Evolutionary conservation across 1,284 basidiomycete species (phyloP).

Genomic region (Hypsizygus ulmarius): DNA sequence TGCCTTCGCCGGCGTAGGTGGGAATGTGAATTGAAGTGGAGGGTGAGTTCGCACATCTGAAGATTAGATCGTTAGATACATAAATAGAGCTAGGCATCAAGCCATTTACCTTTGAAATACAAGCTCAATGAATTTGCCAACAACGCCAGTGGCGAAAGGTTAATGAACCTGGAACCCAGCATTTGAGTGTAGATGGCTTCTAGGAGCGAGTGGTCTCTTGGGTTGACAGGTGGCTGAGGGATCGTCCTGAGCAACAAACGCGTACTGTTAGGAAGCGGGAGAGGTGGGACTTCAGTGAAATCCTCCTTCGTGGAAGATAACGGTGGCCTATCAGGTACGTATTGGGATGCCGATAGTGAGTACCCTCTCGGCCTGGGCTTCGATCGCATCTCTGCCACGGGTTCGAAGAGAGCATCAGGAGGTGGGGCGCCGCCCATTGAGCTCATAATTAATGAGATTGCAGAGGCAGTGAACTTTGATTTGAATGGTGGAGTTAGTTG

Average conservation of each 20-base stretch:
- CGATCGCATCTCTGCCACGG: neutral
- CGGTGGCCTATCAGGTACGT: conserved; percentile 4
- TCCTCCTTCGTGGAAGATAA: conserved; percentile 1
- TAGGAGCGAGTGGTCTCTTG: conserved; percentile 64
- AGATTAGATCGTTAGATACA: neutral
- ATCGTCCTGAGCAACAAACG: conserved; percentile 33
- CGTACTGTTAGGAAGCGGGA: conserved; percentile 8
- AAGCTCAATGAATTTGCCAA: conserved; percentile 54
- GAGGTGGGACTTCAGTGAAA: conserved; percentile 1
- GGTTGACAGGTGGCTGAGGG: conserved; percentile 45
- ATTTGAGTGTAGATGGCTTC: conserved; percentile 65
- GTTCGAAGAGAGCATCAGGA: conserved; percentile 2
- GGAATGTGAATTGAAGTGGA: conserved; percentile 57
- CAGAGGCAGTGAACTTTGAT: conserved; percentile 20
- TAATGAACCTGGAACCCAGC: conserved; percentile 64
- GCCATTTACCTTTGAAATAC: conserved; percentile 54
- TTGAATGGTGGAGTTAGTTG: conserved; percentile 1
- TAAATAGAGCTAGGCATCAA: neutral
- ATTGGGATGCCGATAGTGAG: conserved; percentile 14
- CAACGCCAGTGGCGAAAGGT: conserved; percentile 57
- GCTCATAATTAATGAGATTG: conserved; percentile 23
- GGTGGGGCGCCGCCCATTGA: conserved; percentile 14
- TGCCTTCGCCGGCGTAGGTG: conserved; percentile 33
- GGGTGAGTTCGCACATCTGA: conserved; percentile 63
- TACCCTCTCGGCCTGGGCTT: conserved; percentile 16